Evolutionary conservation across 2,329 filamentous ascomycete genomes (phyloP).

Genomic region (Diplodia sapinea): DNA sequence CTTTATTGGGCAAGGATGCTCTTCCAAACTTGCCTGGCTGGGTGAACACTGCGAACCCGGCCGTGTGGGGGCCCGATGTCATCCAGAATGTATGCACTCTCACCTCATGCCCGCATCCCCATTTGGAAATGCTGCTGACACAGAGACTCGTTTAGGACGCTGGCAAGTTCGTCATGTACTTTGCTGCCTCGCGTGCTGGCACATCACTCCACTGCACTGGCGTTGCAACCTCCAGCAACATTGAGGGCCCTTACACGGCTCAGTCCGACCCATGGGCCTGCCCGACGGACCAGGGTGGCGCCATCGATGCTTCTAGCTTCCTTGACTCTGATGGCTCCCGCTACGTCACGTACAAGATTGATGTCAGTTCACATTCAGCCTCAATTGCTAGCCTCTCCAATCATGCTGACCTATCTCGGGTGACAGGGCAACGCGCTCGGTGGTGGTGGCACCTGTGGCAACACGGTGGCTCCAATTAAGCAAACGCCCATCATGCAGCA

Average conservation of each 20-base stretch:
- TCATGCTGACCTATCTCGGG: slow-evolving; percentile 57
- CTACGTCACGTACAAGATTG: slow-evolving; percentile 70
- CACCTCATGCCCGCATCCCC: slow-evolving; percentile 2
- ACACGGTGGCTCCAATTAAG: slow-evolving; percentile 47
- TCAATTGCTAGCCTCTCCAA: background rate
- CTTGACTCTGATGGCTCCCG: slow-evolving; percentile 59
- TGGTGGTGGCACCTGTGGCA: slow-evolving; percentile 54
- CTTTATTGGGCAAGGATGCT: slow-evolving; percentile 39
- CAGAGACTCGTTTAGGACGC: slow-evolving; percentile 36
- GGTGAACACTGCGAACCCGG: slow-evolving; percentile 35
- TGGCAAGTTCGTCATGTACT: slow-evolving; percentile 67
- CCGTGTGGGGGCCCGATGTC: slow-evolving; percentile 47
- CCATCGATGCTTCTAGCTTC: slow-evolving; percentile 69
- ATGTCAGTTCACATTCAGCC: slow-evolving; percentile 43
- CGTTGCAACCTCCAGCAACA: slow-evolving; percentile 56
- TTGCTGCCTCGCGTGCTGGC: slow-evolving; percentile 56
- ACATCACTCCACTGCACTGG: slow-evolving; percentile 63
- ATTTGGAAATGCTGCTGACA: slow-evolving; percentile 1
- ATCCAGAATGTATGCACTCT: slow-evolving; percentile 34
- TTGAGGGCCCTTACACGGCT: slow-evolving; percentile 61
- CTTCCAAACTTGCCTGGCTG: slow-evolving; percentile 41
- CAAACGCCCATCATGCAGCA: slow-evolving; percentile 65
- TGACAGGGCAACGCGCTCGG: slow-evolving; percentile 59
- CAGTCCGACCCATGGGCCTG: slow-evolving; percentile 60
- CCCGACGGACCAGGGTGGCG: slow-evolving; percentile 55